Conservation (phyloP, 345 rosid species). For the Erucastrum elatum region DNA sequence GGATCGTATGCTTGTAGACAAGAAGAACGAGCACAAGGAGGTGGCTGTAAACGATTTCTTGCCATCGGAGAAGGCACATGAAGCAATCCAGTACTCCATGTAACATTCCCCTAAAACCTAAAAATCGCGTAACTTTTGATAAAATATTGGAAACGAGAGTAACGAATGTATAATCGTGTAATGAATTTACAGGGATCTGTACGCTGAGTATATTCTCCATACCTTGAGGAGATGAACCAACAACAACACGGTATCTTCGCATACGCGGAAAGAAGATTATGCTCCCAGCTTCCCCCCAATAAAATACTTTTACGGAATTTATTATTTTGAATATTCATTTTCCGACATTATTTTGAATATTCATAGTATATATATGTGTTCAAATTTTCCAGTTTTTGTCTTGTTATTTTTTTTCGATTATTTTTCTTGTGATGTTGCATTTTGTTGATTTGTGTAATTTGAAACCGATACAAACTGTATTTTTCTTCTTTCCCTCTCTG, state of each 20-base stretch:
- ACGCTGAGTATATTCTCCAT: constrained; percentile 77
- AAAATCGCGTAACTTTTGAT: not conserved
- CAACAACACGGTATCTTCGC: not conserved
- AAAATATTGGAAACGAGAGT: not conserved
- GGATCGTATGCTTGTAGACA: constrained; percentile 47
- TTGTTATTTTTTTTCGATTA: not conserved
- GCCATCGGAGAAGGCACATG: constrained; percentile 63
- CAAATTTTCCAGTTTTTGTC: not conserved
- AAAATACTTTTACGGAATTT: not conserved
- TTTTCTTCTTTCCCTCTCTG: not conserved
- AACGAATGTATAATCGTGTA: not conserved
- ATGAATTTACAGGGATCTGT: constrained; percentile 74
- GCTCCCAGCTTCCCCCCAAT: constrained; percentile 2
- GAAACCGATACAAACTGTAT: constrained; percentile 18
- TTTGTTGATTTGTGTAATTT: constrained; percentile 26
- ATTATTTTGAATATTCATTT: constrained; percentile 1
- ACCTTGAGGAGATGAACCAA: constrained; percentile 63
- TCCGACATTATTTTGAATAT: not conserved
- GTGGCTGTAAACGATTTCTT: constrained; percentile 92
- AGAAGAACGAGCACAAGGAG: constrained; percentile 96
- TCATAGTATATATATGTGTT: not conserved
- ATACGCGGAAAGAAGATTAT: constrained; percentile 5
- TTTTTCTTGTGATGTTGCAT: constrained; percentile 7
- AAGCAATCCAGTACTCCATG: constrained; percentile 88
- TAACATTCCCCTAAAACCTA: constrained; percentile 38